Conservation (phyloP, 129 eudicot species). For the Chrysanthemum lavandulifolium region DNA sequence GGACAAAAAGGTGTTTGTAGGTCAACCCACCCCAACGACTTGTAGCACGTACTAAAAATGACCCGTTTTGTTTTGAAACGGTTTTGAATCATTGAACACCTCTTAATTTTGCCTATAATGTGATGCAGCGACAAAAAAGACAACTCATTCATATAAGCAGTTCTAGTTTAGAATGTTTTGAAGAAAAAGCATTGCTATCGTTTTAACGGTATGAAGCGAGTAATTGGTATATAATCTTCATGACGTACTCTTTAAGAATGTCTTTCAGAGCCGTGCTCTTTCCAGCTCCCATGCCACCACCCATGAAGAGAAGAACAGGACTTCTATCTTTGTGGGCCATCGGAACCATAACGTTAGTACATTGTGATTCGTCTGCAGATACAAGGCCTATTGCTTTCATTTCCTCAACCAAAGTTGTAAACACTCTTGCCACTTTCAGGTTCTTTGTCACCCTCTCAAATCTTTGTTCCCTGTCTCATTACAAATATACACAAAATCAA, state of each 20-base stretch:
- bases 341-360: slow-evolving; percentile 96
- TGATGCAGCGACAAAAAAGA: too few relatives aligned
- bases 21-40: too few relatives aligned
- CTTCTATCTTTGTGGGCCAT: slow-evolving; percentile 96
- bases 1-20: too few relatives aligned
- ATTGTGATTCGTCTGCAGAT: slow-evolving; percentile 72
- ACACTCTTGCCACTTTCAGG: slow-evolving; percentile 93
- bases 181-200: too few relatives aligned
- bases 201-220: not conserved
- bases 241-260: slow-evolving; percentile 86
- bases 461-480: slow-evolving; percentile 74
- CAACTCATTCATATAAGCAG: not conserved
- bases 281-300: slow-evolving; percentile 99
- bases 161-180: not conserved
- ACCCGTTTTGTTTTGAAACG: too few relatives aligned
- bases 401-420: slow-evolving; percentile 90
- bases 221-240: not conserved
- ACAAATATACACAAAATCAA: slow-evolving; percentile 8
- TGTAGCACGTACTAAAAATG: too few relatives aligned
- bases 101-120: too few relatives aligned
- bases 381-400: slow-evolving; percentile 91
- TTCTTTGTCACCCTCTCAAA: slow-evolving; percentile 91
- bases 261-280: slow-evolving; percentile 97
- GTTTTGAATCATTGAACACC: too few relatives aligned
- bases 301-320: slow-evolving; percentile 97